Base-by-base conservation (phyloP, 352 stramenopile genomes). In the Phytopythium litorale region DNA sequence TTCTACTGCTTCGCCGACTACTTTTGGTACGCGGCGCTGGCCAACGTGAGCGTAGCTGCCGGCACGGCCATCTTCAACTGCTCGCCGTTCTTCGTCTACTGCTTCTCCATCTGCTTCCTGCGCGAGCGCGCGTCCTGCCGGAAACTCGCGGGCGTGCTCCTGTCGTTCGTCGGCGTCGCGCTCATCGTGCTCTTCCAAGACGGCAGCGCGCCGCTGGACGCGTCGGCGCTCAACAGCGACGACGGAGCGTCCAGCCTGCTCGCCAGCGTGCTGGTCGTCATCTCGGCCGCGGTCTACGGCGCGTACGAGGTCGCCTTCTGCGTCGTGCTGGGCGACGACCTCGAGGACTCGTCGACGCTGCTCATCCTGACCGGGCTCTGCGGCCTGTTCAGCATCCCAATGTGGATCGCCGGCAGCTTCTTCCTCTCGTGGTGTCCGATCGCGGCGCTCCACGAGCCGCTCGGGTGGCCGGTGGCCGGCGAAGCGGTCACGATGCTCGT, bases 321-420 rank as follows among this genome's bases (percentile, higher is more conserved):
- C 38, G 56, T 79, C 16, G 62, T 72, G 3, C 62, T 75, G 7
- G 79, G 72, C 25, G 58, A 69, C 12, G 66, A 84, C 16, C 60
- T 86, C 46, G 81, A 70, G 4, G 79, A 88, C 51, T 83, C 69
- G 0, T 70, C 79, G 16, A 88, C 79, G 15, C 58, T 88, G 38
- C 38, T 84, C 15, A 74, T 68, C 16, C 72, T 84, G 63, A 84
- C 75, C 12, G 72, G 77, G 8, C 46, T 86, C 18, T 74, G 66
- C 4, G 79, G 76, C 0, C 38, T 81, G 15, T 76, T 84, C 51
- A 82, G 73, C 18, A 57, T 83, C 28, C 79, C 79, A 9, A 53
- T 75, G 13, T 88, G 79, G 76, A 52, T 79, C 45, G 13, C 73
- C 40, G 79, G 76, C 30, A 84, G 68, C 48, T 42, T 84, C 21